Evolutionary conservation across 192 early-diverging fungal species (phyloP).

Genomic region (Coemansia sp.): DNA sequence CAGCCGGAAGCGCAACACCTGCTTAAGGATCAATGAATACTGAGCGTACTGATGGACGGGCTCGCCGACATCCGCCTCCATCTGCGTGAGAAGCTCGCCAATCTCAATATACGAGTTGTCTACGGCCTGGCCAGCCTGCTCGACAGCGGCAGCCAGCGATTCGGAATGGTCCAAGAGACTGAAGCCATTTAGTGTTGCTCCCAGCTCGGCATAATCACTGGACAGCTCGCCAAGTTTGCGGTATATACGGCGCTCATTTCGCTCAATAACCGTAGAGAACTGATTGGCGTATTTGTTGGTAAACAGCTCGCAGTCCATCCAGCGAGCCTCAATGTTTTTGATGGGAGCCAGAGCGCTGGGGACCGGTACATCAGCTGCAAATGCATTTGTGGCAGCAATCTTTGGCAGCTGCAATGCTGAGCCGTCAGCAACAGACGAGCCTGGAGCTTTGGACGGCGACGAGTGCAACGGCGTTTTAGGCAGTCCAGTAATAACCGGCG

Average conservation of each 20-base stretch:
- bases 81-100: constrained; percentile 61
- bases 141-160: constrained; percentile 77
- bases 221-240: constrained; percentile 75
- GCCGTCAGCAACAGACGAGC: constrained; percentile 49
- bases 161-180: constrained; percentile 77
- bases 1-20: constrained; percentile 81
- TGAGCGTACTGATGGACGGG: constrained; percentile 89
- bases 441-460: constrained; percentile 51
- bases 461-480: constrained; percentile 70
- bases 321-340: constrained; percentile 74
- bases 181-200: constrained; percentile 91
- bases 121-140: constrained; percentile 88
- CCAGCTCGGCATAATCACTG: constrained; percentile 80
- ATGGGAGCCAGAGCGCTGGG: constrained; percentile 61
- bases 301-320: constrained; percentile 88
- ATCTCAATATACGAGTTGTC: constrained; percentile 81
- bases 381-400: constrained; percentile 42
- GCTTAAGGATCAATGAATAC: constrained; percentile 83
- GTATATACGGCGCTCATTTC: constrained; percentile 71
- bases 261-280: constrained; percentile 70
- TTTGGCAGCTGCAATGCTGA: constrained; percentile 41
- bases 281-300: constrained; percentile 84
- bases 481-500: constrained; percentile 65
- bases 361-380: constrained; percentile 51
- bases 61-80: constrained; percentile 81